These are phyloP conservation scores for Trifolium repens DNA, from an alignment of 306 rosid species.

Conservation along the genomic window DNA sequence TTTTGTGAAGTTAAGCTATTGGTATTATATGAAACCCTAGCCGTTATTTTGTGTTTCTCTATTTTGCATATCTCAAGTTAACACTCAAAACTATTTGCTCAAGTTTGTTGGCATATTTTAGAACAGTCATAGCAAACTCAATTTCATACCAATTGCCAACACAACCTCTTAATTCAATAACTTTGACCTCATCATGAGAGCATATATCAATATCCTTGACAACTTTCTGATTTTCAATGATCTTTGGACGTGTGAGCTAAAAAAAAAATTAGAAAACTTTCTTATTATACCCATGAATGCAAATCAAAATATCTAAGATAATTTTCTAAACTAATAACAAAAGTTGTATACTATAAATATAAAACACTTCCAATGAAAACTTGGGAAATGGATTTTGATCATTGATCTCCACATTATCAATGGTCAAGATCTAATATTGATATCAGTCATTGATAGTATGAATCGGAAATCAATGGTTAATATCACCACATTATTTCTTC, in stretches of 20 bases:
- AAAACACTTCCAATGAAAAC: background rate
- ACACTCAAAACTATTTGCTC: conserved; percentile 19
- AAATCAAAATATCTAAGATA: background rate
- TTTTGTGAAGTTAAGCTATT: too few relatives aligned
- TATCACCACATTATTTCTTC: too few relatives aligned
- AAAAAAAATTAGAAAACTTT: background rate
- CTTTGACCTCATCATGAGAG: background rate
- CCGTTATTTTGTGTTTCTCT: too few relatives aligned
- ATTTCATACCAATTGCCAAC: conserved; percentile 23
- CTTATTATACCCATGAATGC: background rate
- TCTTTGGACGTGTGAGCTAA: background rate
- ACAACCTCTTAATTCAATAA: conserved; percentile 21
- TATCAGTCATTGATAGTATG: too few relatives aligned
- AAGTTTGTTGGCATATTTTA: background rate
- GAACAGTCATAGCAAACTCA: background rate
- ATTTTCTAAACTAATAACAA: background rate
- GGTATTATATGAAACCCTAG: too few relatives aligned
- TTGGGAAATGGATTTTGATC: too few relatives aligned
- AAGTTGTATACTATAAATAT: background rate
- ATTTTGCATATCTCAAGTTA: too few relatives aligned
- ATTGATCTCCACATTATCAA: too few relatives aligned
- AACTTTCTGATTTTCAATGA: background rate
- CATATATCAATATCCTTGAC: background rate
- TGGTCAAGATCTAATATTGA: too few relatives aligned
- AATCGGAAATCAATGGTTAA: too few relatives aligned